A percentile compares a stretch with the other conserved stretches of the same genome.
Evolutionary conservation across 306 rosid species (phyloP).

Genomic region (Arachis hypogaea): DNA sequence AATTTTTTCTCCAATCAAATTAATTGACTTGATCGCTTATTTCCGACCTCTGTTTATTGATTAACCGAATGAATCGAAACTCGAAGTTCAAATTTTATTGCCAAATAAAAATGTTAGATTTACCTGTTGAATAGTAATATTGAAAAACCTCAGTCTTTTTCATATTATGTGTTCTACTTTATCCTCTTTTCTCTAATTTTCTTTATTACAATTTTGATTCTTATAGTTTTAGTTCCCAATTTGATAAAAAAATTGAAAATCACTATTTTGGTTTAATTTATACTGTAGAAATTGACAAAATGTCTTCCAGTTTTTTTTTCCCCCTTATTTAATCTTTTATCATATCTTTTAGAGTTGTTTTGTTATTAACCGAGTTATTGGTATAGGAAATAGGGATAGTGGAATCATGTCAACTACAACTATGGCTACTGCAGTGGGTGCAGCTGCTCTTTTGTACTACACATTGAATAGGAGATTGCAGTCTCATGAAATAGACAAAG

Average conservation of each 20-base stretch:
- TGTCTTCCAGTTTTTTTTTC: slow-evolving; percentile 14
- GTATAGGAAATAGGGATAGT: slow-evolving; percentile 44
- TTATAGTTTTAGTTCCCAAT: not conserved
- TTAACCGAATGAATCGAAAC: slow-evolving; percentile 1
- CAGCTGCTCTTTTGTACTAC: slow-evolving; percentile 89
- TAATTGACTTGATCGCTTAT: slow-evolving; percentile 15
- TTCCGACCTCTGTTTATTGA: not conserved
- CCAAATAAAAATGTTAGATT: slow-evolving; percentile 13
- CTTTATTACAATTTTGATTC: slow-evolving; percentile 14
- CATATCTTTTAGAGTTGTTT: no score
- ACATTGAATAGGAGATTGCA: slow-evolving; percentile 77
- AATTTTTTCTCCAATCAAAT: not conserved
- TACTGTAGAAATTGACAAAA: slow-evolving; percentile 14
- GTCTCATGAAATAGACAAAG: slow-evolving; percentile 35
- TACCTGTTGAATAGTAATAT: not conserved
- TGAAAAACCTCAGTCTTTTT: slow-evolving; percentile 4
- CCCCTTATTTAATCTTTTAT: not conserved
- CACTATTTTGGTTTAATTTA: slow-evolving; percentile 3
- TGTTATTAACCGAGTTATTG: not conserved
- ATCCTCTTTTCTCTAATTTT: not conserved
- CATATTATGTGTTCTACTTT: not conserved
- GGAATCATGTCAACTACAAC: slow-evolving; percentile 92
- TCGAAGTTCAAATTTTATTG: not conserved
- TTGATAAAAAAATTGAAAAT: not conserved
- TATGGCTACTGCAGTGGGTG: slow-evolving; percentile 98